Conservation (phyloP, 2,329 filamentous ascomycete species). For the Fusarium subtropicale region DNA sequence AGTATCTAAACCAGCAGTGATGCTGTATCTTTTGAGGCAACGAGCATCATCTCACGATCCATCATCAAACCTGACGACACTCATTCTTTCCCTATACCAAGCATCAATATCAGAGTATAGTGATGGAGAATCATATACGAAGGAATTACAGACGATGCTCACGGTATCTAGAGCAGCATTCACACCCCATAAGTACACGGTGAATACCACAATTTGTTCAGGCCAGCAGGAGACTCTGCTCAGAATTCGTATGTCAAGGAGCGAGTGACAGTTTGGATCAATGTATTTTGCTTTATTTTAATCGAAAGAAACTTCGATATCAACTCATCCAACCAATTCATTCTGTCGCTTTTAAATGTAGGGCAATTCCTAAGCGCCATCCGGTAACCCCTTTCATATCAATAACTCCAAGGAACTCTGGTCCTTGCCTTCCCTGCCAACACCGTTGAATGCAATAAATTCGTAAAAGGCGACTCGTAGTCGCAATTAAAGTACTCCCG, state of each 20-base stretch:
- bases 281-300: slow-evolving; percentile 1
- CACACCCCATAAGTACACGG: no score
- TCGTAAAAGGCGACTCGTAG: neutral
- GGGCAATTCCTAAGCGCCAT: slow-evolving; percentile 15
- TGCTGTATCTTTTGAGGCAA: neutral
- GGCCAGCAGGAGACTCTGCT: no score
- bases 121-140: no score
- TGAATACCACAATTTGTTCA: no score
- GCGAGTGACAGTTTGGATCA: neutral
- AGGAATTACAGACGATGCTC: no score
- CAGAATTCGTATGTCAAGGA: neutral
- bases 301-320: neutral
- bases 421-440: neutral
- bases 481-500: slow-evolving; percentile 25
- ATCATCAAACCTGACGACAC: no score
- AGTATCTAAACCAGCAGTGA: neutral
- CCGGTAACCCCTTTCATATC: slow-evolving; percentile 14
- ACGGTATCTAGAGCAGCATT: no score
- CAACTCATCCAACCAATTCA: slow-evolving; percentile 1
- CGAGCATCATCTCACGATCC: neutral
- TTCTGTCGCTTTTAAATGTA: neutral
- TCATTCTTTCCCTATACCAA: no score
- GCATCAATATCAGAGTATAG: no score
- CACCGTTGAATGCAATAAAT: slow-evolving; percentile 19
- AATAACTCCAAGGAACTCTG: slow-evolving; percentile 20